These are phyloP conservation scores for Claviceps lovelessii DNA, from an alignment of 2,329 filamentous ascomycete species.

Conservation along the genomic window DNA sequence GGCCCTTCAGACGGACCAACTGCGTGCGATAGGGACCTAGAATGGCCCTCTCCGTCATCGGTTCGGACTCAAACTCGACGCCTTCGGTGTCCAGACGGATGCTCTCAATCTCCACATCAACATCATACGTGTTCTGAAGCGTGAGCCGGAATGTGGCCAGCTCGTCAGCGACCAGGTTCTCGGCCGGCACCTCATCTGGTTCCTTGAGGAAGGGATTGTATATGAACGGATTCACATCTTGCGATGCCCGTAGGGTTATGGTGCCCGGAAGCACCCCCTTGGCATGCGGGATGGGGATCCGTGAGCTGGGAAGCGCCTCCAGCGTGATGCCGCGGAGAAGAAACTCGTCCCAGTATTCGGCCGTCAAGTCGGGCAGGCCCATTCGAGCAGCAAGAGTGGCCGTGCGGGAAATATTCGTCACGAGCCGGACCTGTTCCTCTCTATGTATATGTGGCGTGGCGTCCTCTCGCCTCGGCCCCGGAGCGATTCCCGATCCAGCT, in stretches of 20 bases:
- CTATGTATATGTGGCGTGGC: constrained; percentile 54
- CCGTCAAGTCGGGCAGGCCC: constrained; percentile 53
- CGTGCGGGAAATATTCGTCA: constrained; percentile 74
- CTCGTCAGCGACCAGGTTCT: constrained; percentile 69
- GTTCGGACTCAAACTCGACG: constrained; percentile 50
- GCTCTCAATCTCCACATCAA: constrained; percentile 79
- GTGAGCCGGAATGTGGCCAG: constrained; percentile 64
- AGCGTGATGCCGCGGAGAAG: constrained; percentile 65
- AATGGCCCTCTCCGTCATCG: constrained; percentile 43
- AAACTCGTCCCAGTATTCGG: constrained; percentile 96
- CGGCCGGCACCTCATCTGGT: constrained; percentile 41
- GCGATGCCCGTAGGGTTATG: constrained; percentile 35
- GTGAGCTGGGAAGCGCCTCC: constrained; percentile 44
- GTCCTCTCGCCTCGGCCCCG: constrained; percentile 53
- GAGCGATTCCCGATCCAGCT: constrained; percentile 66
- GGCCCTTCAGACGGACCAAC: constrained; percentile 56
- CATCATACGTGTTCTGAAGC: constrained; percentile 86
- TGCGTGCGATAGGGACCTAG: constrained; percentile 77
- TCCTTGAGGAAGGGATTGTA: constrained; percentile 84
- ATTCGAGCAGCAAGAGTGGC: constrained; percentile 62
- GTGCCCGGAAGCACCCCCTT: constrained; percentile 39
- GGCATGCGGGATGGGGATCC: constrained; percentile 52
- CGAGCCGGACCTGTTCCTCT: constrained; percentile 76
- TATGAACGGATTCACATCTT: constrained; percentile 71
- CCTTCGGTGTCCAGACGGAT: constrained; percentile 63